A percentile compares a stretch with the other conserved stretches of the same genome.
phyloP scores from a whole-genome alignment of 2,329 filamentous ascomycete species.

The Whalleya microplaca region DNA sequence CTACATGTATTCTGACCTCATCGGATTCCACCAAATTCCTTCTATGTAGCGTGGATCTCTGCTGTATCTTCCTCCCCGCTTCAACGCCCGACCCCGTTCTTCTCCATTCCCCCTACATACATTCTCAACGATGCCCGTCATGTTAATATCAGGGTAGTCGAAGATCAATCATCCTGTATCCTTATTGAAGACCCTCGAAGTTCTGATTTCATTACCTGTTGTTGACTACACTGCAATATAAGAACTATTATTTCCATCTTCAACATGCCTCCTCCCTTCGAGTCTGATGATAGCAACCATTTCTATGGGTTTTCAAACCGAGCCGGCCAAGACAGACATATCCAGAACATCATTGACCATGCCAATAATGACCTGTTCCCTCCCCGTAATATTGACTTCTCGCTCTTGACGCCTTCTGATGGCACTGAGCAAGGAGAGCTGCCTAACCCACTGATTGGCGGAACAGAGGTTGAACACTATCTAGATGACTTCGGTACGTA shows the following conservation, averaged over 20 bases:
- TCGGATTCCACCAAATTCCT: background rate
- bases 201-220: background rate
- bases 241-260: background rate
- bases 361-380: constrained; percentile 27
- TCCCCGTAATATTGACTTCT: constrained; percentile 10
- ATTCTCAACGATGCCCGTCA: background rate
- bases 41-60: too few species aligned
- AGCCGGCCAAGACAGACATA: constrained; percentile 29
- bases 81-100: background rate
- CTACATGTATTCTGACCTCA: background rate
- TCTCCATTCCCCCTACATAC: too few species aligned
- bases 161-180: background rate
- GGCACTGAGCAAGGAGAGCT: constrained; percentile 2
- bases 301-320: constrained; percentile 23
- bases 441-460: background rate
- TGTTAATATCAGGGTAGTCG: background rate
- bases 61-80: background rate
- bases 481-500: constrained; percentile 37
- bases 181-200: background rate
- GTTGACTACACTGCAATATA: background rate
- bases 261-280: constrained; percentile 28
- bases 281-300: constrained; percentile 13
- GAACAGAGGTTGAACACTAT: constrained; percentile 5
- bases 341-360: constrained; percentile 37
- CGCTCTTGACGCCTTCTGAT: constrained; percentile 7